These are phyloP conservation scores for Marasmius oreades DNA, from an alignment of 1,284 basidiomycete species.

Conservation along the genomic window DNA sequence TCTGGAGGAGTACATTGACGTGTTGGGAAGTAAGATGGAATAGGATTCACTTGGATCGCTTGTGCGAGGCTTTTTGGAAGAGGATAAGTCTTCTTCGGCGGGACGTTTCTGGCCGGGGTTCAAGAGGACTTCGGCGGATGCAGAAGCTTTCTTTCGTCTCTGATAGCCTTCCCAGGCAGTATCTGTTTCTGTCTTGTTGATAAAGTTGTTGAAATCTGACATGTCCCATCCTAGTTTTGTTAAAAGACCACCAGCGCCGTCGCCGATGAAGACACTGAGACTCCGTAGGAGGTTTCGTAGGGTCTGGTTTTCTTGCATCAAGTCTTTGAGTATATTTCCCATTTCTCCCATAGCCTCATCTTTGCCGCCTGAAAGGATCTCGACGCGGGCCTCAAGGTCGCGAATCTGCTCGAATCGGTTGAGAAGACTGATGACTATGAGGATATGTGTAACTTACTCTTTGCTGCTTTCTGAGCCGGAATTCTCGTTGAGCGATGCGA, in stretches of 20 bases:
- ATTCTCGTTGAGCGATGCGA: conserved; percentile 90
- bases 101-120: conserved; percentile 34
- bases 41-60: conserved; percentile 43
- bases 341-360: conserved; percentile 84
- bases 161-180: conserved; percentile 89
- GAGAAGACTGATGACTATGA: conserved; percentile 4
- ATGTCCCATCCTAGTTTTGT: conserved; percentile 77
- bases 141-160: conserved; percentile 48
- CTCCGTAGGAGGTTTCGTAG: conserved; percentile 75
- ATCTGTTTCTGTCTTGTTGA: conserved; percentile 85
- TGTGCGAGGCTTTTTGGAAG: conserved; percentile 50
- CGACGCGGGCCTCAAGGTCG: conserved; percentile 88
- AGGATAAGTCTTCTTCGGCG: conserved; percentile 47
- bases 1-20: conserved; percentile 34
- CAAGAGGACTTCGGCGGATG: conserved; percentile 21
- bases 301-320: conserved; percentile 86
- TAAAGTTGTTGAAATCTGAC: conserved; percentile 73
- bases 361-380: conserved; percentile 84
- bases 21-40: conserved; percentile 47
- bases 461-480: conserved; percentile 86
- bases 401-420: conserved; percentile 59
- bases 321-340: conserved; percentile 78
- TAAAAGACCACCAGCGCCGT: conserved; percentile 75
- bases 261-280: conserved; percentile 79
- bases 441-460: conserved; percentile 46